These are phyloP conservation scores for Cladosporium oxysporum DNA, from an alignment of 2,329 filamentous ascomycete genomes.

Conservation along the genomic window DNA sequence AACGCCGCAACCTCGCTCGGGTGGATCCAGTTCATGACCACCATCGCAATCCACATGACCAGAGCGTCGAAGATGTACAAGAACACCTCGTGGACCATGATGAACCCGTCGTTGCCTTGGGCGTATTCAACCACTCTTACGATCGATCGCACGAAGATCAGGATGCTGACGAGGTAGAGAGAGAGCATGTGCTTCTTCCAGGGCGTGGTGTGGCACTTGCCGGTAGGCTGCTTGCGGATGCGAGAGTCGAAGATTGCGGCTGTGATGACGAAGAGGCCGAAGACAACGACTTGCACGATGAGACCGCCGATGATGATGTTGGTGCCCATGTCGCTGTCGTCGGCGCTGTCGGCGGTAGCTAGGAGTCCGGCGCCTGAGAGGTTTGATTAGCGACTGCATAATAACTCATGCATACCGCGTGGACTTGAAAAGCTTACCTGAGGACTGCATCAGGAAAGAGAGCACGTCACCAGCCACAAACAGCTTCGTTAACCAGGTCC, in stretches of 20 bases:
- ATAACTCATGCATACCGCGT: not conserved
- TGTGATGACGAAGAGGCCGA: conserved; percentile 50
- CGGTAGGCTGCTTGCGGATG: conserved; percentile 28
- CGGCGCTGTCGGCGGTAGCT: conserved; percentile 39
- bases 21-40: conserved; percentile 29
- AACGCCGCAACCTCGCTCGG: conserved; percentile 26
- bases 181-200: conserved; percentile 44
- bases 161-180: conserved; percentile 46
- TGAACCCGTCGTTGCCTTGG: conserved; percentile 46
- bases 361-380: conserved; percentile 42
- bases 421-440: not conserved
- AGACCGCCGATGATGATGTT: conserved; percentile 52
- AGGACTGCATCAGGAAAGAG: conserved; percentile 48
- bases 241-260: conserved; percentile 35
- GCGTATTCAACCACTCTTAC: conserved; percentile 54
- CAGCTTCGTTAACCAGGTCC: conserved; percentile 48
- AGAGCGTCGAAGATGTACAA: conserved; percentile 33
- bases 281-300: conserved; percentile 53
- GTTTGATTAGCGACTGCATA: conserved; percentile 18
- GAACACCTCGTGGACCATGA: conserved; percentile 39
- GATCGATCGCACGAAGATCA: conserved; percentile 53
- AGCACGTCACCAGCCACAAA: conserved; percentile 53
- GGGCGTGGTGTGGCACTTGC: conserved; percentile 26
- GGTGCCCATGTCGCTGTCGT: conserved; percentile 40
- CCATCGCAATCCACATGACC: conserved; percentile 28